A percentile compares a stretch with the other conserved stretches of the same genome.
Conservation (phyloP, 108 stramenopile genomes). For the Cyclostephanos invisitatus region DNA sequence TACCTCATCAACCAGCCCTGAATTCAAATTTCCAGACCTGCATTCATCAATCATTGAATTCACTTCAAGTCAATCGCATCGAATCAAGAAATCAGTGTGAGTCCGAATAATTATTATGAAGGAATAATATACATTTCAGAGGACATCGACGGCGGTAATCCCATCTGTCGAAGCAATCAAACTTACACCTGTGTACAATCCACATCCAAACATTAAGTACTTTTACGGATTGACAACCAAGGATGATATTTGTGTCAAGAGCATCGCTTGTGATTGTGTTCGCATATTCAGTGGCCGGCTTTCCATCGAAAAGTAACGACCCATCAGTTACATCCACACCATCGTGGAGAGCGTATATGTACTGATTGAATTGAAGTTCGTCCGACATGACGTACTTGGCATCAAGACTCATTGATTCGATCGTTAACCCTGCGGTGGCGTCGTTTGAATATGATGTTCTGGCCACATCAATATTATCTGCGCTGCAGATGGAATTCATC, state of each 20-base stretch:
- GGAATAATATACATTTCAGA: neutral
- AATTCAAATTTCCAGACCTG: slow-evolving; percentile 45
- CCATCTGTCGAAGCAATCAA: neutral
- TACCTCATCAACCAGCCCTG: slow-evolving; percentile 64
- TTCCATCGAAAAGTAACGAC: slow-evolving; percentile 39
- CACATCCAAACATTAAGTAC: slow-evolving; percentile 83
- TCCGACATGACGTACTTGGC: slow-evolving; percentile 60
- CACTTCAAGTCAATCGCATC: slow-evolving; percentile 14
- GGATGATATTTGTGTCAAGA: slow-evolving; percentile 41
- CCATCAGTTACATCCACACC: slow-evolving; percentile 51
- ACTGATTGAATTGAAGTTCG: slow-evolving; percentile 72
- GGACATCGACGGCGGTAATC: neutral
- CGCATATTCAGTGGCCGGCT: slow-evolving; percentile 62
- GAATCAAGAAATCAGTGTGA: neutral
- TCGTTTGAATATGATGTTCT: slow-evolving; percentile 12
- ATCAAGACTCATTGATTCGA: slow-evolving; percentile 33
- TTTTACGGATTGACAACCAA: slow-evolving; percentile 30
- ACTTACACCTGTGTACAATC: slow-evolving; percentile 55
- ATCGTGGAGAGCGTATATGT: slow-evolving; percentile 62
- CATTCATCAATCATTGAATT: slow-evolving; percentile 60
- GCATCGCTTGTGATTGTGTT: slow-evolving; percentile 66
- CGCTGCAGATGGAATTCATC: slow-evolving; percentile 22
- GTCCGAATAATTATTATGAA: neutral
- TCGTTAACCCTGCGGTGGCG: slow-evolving; percentile 25
- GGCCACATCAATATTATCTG: slow-evolving; percentile 13